These are phyloP conservation scores for Sextonia rubra DNA, from an alignment of 164 flowering plant genomes.

Conservation along the genomic window DNA sequence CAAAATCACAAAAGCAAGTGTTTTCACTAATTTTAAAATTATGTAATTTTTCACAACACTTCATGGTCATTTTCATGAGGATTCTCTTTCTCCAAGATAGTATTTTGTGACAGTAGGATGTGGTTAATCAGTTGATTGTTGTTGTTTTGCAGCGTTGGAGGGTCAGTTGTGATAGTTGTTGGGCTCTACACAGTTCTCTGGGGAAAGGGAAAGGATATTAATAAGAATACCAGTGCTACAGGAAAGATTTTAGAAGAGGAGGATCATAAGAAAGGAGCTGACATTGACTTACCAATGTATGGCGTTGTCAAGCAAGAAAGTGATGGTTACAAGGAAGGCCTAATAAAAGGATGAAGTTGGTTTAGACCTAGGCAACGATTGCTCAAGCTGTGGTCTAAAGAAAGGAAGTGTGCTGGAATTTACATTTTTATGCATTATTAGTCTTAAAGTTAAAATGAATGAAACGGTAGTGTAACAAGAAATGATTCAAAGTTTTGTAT, in stretches of 20 bases:
- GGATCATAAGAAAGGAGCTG: conserved; percentile 6
- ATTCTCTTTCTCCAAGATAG: background rate
- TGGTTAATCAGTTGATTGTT: background rate
- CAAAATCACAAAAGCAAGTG: too few species aligned
- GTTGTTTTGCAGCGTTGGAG: conserved; percentile 40
- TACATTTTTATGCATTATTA: too few species aligned
- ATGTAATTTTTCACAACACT: background rate
- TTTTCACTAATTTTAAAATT: too few species aligned
- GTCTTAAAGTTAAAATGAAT: too few species aligned
- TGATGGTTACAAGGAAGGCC: background rate
- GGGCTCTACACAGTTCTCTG: conserved; percentile 84
- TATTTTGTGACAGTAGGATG: background rate
- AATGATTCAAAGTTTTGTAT: too few species aligned
- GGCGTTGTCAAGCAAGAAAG: conserved; percentile 1
- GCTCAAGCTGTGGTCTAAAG: conserved; percentile 3
- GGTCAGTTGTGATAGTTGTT: conserved; percentile 57
- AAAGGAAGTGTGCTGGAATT: background rate
- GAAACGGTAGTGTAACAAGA: too few species aligned
- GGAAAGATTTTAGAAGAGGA: conserved; percentile 4
- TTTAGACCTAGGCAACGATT: conserved; percentile 7
- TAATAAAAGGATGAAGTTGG: background rate
- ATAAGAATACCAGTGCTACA: background rate
- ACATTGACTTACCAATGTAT: conserved; percentile 13
- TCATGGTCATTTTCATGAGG: background rate
- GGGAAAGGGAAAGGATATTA: conserved; percentile 63